Conservation (phyloP, 1,284 basidiomycete genomes). For the Paramarasmius palmivorus region DNA sequence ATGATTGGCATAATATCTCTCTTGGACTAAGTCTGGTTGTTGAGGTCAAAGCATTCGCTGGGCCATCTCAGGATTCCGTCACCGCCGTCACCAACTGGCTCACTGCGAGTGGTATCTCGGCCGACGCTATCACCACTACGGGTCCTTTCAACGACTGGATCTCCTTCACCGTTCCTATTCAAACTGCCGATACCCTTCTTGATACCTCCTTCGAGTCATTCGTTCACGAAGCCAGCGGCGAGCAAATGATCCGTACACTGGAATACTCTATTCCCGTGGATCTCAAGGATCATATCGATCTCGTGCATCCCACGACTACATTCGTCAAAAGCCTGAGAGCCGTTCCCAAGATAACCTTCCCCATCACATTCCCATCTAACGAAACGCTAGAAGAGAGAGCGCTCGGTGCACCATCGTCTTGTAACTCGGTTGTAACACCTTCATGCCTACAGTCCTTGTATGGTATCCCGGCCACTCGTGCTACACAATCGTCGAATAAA, state of each 20-base stretch:
- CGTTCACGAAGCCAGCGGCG: constrained; percentile 32
- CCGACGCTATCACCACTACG: constrained; percentile 20
- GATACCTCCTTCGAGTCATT: constrained; percentile 39
- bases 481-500: constrained; percentile 27
- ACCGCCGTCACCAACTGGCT: constrained; percentile 39
- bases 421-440: constrained; percentile 24
- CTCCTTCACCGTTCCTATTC: constrained; percentile 34
- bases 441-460: constrained; percentile 30
- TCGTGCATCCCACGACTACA: constrained; percentile 41
- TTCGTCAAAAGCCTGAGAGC: constrained; percentile 17
- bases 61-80: constrained; percentile 33
- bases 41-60: constrained; percentile 38
- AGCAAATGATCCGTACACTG: constrained; percentile 35
- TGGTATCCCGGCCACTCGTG: constrained; percentile 30
- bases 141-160: constrained; percentile 43
- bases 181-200: constrained; percentile 38
- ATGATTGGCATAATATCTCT: background rate
- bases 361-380: constrained; percentile 8
- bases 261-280: constrained; percentile 41
- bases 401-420: constrained; percentile 20
- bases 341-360: constrained; percentile 16
- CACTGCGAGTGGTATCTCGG: constrained; percentile 31
- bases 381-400: constrained; percentile 17
- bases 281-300: constrained; percentile 35
- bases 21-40: background rate